Conservation (phyloP, 2,329 filamentous ascomycete species). For the Fusarium nisikadoi region DNA sequence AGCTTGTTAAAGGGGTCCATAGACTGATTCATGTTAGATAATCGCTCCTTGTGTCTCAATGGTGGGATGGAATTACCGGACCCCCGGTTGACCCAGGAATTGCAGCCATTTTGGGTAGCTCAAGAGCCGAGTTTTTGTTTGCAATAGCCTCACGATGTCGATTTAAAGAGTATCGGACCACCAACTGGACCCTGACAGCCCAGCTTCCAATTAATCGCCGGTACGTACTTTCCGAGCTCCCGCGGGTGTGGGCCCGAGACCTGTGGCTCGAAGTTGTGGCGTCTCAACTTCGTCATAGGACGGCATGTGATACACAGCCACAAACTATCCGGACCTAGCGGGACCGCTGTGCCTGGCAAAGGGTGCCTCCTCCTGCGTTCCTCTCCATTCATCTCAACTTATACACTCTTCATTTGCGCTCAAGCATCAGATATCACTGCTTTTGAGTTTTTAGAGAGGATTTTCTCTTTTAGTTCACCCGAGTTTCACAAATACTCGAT, state of each 20-base stretch:
- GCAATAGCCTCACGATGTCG: slow-evolving; percentile 32
- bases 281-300: slow-evolving; percentile 23
- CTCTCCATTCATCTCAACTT: slow-evolving; percentile 29
- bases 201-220: slow-evolving; percentile 22
- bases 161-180: slow-evolving; percentile 36
- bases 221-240: slow-evolving; percentile 31
- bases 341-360: slow-evolving; percentile 18
- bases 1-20: slow-evolving; percentile 55
- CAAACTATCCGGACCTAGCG: slow-evolving; percentile 27
- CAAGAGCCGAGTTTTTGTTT: slow-evolving; percentile 30
- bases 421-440: slow-evolving; percentile 14
- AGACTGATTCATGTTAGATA: slow-evolving; percentile 45
- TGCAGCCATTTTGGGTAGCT: slow-evolving; percentile 49
- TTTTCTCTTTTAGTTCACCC: slow-evolving; percentile 4
- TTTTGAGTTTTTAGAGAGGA: slow-evolving; percentile 2
- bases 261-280: slow-evolving; percentile 18
- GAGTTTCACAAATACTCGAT: not conserved
- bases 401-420: slow-evolving; percentile 20
- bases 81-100: slow-evolving; percentile 45
- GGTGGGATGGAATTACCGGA: slow-evolving; percentile 42
- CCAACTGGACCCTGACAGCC: slow-evolving; percentile 29
- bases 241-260: not conserved
- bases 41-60: slow-evolving; percentile 5
- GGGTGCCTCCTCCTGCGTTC: slow-evolving; percentile 26
- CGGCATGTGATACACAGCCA: slow-evolving; percentile 37